phyloP scores from a whole-genome alignment of 495 filamentous ascomycete species.

The Pseudevernia furfuracea region DNA sequence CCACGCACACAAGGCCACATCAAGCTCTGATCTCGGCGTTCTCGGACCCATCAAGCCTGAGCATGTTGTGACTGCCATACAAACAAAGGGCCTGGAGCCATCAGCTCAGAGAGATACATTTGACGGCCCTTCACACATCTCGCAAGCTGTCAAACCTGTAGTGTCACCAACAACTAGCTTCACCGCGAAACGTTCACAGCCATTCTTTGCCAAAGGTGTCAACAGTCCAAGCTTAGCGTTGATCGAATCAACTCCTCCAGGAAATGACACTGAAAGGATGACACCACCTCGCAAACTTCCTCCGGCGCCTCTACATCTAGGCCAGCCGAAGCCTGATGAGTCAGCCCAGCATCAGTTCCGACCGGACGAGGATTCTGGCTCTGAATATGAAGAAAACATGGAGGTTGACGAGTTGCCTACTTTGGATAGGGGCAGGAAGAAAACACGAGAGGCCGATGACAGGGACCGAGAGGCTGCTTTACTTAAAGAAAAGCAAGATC shows the following conservation, averaged over 20 bases:
- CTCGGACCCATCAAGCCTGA: slow-evolving; percentile 14
- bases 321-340: slow-evolving; percentile 35
- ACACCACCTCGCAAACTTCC: slow-evolving; percentile 69
- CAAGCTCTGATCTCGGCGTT: slow-evolving; percentile 22
- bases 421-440: slow-evolving; percentile 68
- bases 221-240: slow-evolving; percentile 18
- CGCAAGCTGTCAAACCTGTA: slow-evolving; percentile 16
- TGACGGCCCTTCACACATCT: slow-evolving; percentile 10
- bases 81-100: slow-evolving; percentile 15
- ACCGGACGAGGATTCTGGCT: slow-evolving; percentile 58
- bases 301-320: slow-evolving; percentile 74
- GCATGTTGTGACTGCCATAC: slow-evolving; percentile 14
- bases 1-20: slow-evolving; percentile 23
- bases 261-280: slow-evolving; percentile 25
- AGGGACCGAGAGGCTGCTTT: slow-evolving; percentile 61
- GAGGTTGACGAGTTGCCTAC: slow-evolving; percentile 54
- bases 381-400: slow-evolving; percentile 74
- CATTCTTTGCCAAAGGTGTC: slow-evolving; percentile 19
- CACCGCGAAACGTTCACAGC: slow-evolving; percentile 27
- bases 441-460: slow-evolving; percentile 85
- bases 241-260: slow-evolving; percentile 22
- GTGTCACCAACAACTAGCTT: slow-evolving; percentile 27
- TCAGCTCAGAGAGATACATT: not conserved
- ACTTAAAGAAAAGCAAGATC: slow-evolving; percentile 53
- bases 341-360: slow-evolving; percentile 39